These are phyloP conservation scores for Gliomastix tumulicola DNA, from an alignment of 2,329 filamentous ascomycete genomes.

Conservation along the genomic window DNA sequence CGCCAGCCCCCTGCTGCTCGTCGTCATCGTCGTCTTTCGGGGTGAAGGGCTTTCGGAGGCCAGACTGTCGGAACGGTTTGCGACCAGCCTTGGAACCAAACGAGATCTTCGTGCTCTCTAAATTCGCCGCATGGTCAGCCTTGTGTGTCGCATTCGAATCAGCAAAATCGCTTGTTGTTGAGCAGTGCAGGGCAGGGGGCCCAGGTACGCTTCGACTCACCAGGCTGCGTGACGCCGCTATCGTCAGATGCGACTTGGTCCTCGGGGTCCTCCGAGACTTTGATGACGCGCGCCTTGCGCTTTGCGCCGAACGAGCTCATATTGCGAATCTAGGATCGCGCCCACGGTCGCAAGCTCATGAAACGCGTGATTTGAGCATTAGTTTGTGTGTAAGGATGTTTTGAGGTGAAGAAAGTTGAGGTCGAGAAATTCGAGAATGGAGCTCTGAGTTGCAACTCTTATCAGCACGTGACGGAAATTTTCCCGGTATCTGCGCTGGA, in stretches of 20 bases:
- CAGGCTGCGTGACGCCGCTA: conserved; percentile 19
- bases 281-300: conserved; percentile 72
- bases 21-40: conserved; percentile 28
- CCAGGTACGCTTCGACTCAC: too few relatives aligned
- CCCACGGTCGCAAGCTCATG: too few relatives aligned
- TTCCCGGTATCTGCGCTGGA: too few relatives aligned
- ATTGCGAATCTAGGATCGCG: conserved; percentile 7
- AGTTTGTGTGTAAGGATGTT: too few relatives aligned
- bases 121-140: conserved; percentile 19
- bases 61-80: conserved; percentile 51
- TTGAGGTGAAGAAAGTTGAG: too few relatives aligned
- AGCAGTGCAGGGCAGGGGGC: too few relatives aligned
- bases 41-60: conserved; percentile 49
- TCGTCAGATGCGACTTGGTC: conserved; percentile 11
- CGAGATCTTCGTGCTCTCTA: conserved; percentile 25
- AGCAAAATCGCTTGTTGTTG: too few relatives aligned
- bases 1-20: conserved; percentile 10
- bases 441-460: conserved; percentile 26
- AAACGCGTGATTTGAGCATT: too few relatives aligned
- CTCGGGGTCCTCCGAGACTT: conserved; percentile 60
- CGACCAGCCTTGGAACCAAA: conserved; percentile 36
- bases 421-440: too few relatives aligned
- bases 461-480: conserved; percentile 40
- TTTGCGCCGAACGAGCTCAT: conserved; percentile 52
- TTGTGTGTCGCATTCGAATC: conserved; percentile 18